These are phyloP conservation scores for Monosporascus sp. DNA, from an alignment of 2,329 filamentous ascomycete species.

Conservation along the genomic window DNA sequence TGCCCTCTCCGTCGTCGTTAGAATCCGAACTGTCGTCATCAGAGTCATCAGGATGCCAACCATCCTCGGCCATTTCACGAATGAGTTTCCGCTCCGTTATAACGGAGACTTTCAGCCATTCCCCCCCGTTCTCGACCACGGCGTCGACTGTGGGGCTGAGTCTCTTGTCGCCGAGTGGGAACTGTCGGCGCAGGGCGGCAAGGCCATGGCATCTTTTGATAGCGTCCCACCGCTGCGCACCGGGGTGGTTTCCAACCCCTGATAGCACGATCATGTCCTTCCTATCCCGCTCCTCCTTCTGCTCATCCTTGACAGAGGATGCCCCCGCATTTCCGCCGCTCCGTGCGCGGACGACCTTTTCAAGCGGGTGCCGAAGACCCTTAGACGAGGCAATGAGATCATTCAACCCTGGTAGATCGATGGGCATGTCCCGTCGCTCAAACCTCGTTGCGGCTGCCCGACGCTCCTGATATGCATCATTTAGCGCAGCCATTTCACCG, in stretches of 20 bases:
- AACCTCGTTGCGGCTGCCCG: constrained; percentile 3
- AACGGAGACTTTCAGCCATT: constrained; percentile 9
- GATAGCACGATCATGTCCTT: constrained; percentile 5
- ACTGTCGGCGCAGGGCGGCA: constrained; percentile 8
- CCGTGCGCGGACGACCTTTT: constrained; percentile 5
- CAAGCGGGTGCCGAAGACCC: constrained; percentile 6
- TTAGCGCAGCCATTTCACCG: constrained; percentile 5
- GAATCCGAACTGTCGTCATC: constrained; percentile 5
- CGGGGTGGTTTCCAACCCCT: constrained; percentile 4
- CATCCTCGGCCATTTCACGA: constrained; percentile 10
- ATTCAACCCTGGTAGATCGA: constrained; percentile 7
- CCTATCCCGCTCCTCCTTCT: constrained; percentile 6
- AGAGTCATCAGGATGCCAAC: constrained; percentile 12
- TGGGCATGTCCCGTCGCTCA: constrained; percentile 7
- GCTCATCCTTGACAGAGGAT: not conserved
- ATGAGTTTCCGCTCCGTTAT: constrained; percentile 9
- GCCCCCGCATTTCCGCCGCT: not conserved
- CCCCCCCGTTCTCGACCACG: constrained; percentile 8
- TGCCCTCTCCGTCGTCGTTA: constrained; percentile 4
- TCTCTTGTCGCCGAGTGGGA: constrained; percentile 1
- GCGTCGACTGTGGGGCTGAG: constrained; percentile 8
- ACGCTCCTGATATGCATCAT: constrained; percentile 5
- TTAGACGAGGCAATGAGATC: constrained; percentile 9
- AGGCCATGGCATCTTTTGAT: constrained; percentile 10
- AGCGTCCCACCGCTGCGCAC: constrained; percentile 6